phyloP scores from a whole-genome alignment of 2,329 filamentous ascomycete species.

The Aspergillus sergii region DNA sequence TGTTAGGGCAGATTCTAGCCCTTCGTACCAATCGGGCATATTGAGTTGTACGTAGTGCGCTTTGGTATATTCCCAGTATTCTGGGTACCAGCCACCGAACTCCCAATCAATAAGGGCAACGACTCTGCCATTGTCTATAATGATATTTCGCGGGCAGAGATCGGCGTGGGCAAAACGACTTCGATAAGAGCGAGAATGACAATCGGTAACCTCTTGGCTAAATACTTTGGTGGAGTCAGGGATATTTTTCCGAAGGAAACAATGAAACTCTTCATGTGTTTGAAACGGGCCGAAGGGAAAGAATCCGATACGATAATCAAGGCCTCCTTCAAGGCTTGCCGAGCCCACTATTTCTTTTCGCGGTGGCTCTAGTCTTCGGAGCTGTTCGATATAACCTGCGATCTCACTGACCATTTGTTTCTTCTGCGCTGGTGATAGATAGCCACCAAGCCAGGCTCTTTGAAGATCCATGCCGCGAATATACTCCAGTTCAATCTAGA shows the following conservation, averaged over 20 bases:
- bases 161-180: neutral
- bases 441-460: neutral
- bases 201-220: neutral
- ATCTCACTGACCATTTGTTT: neutral
- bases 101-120: conserved; percentile 9
- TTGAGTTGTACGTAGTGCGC: neutral
- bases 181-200: neutral
- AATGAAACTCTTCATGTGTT: neutral
- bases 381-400: neutral
- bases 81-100: conserved; percentile 11
- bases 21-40: conserved; percentile 1
- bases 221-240: neutral
- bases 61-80: conserved; percentile 10
- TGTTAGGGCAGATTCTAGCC: neutral
- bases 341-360: neutral
- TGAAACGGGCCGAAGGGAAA: neutral
- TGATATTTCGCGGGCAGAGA: neutral
- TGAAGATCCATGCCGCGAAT: neutral
- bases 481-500: neutral
- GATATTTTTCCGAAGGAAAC: neutral
- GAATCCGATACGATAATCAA: neutral
- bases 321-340: neutral
- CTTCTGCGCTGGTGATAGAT: neutral
- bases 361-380: neutral
- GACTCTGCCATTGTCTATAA: neutral